These are phyloP conservation scores for Aristolochia fimbriata DNA, from an alignment of 164 flowering plant genomes.

Conservation along the genomic window DNA sequence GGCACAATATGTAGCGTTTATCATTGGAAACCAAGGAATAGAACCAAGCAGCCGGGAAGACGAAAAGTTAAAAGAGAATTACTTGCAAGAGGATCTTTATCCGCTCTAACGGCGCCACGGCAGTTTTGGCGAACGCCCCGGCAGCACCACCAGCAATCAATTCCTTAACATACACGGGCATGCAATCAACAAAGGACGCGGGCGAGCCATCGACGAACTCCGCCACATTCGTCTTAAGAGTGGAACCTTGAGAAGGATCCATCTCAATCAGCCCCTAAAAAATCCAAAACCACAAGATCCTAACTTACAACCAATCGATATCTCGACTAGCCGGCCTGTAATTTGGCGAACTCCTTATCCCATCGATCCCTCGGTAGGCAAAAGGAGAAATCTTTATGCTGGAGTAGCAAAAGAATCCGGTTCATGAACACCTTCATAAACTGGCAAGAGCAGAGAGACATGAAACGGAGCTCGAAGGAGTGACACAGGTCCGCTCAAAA, in stretches of 20 bases:
- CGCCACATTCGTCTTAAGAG: constrained; percentile 56
- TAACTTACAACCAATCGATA: background rate
- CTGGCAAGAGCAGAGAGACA: background rate
- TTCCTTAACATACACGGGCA: constrained; percentile 84
- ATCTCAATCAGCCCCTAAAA: constrained; percentile 17
- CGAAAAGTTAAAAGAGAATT: background rate
- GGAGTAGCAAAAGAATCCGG: constrained; percentile 22
- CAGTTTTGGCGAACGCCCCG: constrained; percentile 81
- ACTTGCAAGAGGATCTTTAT: constrained; percentile 86
- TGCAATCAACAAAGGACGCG: constrained; percentile 31
- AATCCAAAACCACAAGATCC: background rate
- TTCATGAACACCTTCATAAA: constrained; percentile 48
- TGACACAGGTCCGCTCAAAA: background rate
- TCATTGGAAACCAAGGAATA: background rate
- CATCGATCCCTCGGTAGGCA: constrained; percentile 62
- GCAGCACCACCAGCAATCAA: constrained; percentile 92
- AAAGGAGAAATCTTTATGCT: constrained; percentile 26
- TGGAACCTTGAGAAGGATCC: constrained; percentile 71
- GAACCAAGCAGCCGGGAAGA: background rate
- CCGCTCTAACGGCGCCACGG: constrained; percentile 83
- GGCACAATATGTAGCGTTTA: too few relatives aligned
- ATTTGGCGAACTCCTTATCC: constrained; percentile 64
- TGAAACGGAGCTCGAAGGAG: background rate
- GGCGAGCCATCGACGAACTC: constrained; percentile 53
- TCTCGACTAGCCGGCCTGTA: constrained; percentile 48